Evolutionary conservation across 106 monocot species (phyloP), one percentile per base, ranked within the genome.

Genomic region (Posidonia australis): DNA sequence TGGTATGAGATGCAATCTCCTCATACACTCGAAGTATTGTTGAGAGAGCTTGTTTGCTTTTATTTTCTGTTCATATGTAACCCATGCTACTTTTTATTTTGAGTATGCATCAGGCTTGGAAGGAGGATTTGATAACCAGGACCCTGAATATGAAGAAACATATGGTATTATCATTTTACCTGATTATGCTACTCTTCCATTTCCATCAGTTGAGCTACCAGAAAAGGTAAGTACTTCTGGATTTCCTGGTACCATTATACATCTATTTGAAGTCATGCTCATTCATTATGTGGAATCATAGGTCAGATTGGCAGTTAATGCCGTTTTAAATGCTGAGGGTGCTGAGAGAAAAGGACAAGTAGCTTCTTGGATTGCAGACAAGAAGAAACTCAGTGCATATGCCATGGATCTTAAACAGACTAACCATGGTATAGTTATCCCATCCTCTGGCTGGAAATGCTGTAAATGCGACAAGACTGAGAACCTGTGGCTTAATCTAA

Each of bases 401-500:
- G 90, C 90, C 18, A 70, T 85, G 77, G 69, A 78, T 76, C 73
- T 98, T 30, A 76, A 87, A 53, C 96, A 98, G 72, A 84, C 77
- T 28, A 68, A 84, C 62, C 84, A 73, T 68, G 87, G 87, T 36
- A 72, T 87, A 60, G 29, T 81, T 52, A 82, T 98, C 60, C 90
- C 96, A 63, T 84, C 96, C 29, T 80, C 84, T 30, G 90, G 96
- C 12, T 98, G 96, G 96, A 90, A 87, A 75, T 98, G 96, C 58
- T 71, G 74, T 67, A 90, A 87, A 69, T 98, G 96, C 58, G 90
- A 98, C 44, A 98, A 90, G 66, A 85, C 80, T 18, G 84, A 98
- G 6, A 90, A 98, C 69, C 82, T 98, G 51, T 98, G 96, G 96
- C 84, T 98, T 43, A 98, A 98, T 68, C 72, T 98, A 66, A 98